A percentile compares a stretch with the other conserved stretches of the same genome.
Conservation (phyloP, 2,329 filamentous ascomycete species). For the Phoma sp. region DNA sequence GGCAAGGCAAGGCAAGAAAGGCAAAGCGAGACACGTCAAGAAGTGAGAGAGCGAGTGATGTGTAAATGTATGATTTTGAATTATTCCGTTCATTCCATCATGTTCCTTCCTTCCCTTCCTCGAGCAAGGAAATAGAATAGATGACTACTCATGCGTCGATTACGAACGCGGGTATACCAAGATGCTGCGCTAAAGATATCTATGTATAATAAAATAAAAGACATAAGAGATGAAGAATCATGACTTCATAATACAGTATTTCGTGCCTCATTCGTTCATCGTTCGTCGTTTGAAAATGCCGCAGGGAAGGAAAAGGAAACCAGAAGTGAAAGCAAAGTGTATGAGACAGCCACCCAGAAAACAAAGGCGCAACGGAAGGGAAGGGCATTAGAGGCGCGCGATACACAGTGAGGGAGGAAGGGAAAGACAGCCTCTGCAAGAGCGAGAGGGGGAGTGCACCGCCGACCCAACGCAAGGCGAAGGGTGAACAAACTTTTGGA, state of each 20-base stretch:
- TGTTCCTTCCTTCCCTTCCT: constrained; percentile 6
- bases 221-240: background rate
- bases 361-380: too few relatives aligned
- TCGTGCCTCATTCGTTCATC: background rate
- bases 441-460: background rate
- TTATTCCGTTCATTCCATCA: background rate
- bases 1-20: too few relatives aligned
- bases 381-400: background rate
- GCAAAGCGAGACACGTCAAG: background rate
- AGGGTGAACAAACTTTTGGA: constrained; percentile 10
- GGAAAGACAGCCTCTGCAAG: background rate
- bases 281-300: constrained; percentile 4
- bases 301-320: background rate
- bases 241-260: constrained; percentile 8
- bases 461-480: background rate
- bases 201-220: background rate
- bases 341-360: constrained; percentile 7
- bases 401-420: constrained; percentile 5
- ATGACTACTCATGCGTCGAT: background rate
- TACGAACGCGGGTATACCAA: constrained; percentile 17
- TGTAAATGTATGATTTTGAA: background rate
- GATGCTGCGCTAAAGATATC: constrained; percentile 16
- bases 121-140: background rate
- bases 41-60: constrained; percentile 2
- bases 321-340: background rate